phyloP scores from a whole-genome alignment of 148 eudicot genomes.

The Rhododendron henanense region DNA sequence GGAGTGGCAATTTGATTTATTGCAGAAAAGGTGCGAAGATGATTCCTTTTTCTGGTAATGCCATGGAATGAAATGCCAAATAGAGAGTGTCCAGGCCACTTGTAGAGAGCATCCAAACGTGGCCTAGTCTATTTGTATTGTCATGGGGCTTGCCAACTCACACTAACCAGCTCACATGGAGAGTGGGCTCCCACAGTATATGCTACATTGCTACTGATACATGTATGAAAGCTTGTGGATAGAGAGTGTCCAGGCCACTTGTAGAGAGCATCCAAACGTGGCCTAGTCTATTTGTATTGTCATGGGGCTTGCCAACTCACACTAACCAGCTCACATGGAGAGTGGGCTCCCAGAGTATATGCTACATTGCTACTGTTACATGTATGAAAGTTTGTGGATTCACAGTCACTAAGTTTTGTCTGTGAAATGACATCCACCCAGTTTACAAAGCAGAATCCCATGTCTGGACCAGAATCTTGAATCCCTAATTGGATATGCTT shows the following conservation, averaged over 20 bases:
- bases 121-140: neutral
- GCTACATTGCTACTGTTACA: neutral
- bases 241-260: too few species aligned
- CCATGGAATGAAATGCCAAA: neutral
- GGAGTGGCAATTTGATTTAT: neutral
- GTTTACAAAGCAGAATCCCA: neutral
- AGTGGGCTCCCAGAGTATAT: neutral
- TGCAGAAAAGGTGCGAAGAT: neutral
- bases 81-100: neutral
- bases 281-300: neutral
- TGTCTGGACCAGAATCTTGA: neutral
- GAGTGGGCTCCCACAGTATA: neutral
- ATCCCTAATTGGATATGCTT: neutral
- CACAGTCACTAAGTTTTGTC: neutral
- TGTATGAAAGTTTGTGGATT: neutral
- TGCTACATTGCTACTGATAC: neutral
- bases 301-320: neutral
- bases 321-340: neutral
- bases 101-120: neutral
- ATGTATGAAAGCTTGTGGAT: neutral
- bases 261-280: neutral
- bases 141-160: neutral
- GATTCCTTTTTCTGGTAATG: neutral
- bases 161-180: neutral
- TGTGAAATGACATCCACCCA: neutral